Percentiles rank a stretch among this genome's conserved stretches.
Evolutionary conservation across 306 rosid genomes (phyloP).

Genomic region (Chamaecrista fasciculata): DNA sequence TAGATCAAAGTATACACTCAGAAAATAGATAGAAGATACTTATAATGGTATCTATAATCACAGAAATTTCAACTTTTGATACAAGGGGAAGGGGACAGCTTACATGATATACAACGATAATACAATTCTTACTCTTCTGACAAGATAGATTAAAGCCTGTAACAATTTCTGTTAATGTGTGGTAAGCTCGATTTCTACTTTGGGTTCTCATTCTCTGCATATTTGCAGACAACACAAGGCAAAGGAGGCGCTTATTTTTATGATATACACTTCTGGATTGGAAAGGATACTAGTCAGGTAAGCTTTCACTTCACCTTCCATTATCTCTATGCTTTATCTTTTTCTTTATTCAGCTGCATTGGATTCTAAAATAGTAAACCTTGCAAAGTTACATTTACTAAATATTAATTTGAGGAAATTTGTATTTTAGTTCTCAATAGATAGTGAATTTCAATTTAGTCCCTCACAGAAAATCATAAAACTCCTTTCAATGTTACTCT

Average conservation of each 20-base stretch:
- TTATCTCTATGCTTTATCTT: constrained; percentile 12
- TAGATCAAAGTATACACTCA: constrained; percentile 1
- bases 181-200: constrained; percentile 9
- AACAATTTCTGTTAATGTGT: constrained; percentile 4
- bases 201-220: constrained; percentile 24
- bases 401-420: no score
- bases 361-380: constrained; percentile 1
- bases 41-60: neutral
- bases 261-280: constrained; percentile 99
- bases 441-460: no score
- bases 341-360: constrained; percentile 20
- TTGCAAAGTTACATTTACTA: neutral
- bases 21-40: constrained; percentile 17
- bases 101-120: neutral
- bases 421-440: no score
- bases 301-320: constrained; percentile 29
- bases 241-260: constrained; percentile 78
- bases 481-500: no score
- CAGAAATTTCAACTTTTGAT: constrained; percentile 16
- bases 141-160: neutral
- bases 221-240: constrained; percentile 82
- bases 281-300: constrained; percentile 98
- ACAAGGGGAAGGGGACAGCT: constrained; percentile 8
- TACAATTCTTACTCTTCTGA: constrained; percentile 1
- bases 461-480: no score